Percentiles rank a stretch among this genome's conserved stretches.
phyloP scores from a whole-genome alignment of 108 stramenopile species.

The Pelagomonas calceolata region DNA sequence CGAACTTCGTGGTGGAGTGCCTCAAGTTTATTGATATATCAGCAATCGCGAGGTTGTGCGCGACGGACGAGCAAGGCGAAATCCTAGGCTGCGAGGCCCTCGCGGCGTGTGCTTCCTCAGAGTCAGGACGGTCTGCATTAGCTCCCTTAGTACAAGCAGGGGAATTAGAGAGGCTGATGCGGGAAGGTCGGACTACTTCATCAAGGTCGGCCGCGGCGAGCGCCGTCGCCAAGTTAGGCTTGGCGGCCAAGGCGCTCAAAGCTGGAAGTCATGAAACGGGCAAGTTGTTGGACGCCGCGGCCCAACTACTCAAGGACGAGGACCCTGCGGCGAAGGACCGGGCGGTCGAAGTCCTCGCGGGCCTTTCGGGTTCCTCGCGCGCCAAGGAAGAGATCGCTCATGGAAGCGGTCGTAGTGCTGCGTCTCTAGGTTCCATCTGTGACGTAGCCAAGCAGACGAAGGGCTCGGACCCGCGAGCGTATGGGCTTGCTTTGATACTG shows the following conservation, averaged over 20 bases:
- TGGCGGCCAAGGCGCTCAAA: neutral
- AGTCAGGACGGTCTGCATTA: neutral
- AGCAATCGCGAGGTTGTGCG: too few relatives aligned
- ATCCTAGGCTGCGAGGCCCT: neutral
- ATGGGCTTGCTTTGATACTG: slow-evolving; percentile 73
- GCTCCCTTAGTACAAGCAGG: neutral
- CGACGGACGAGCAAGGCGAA: neutral
- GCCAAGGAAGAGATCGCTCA: slow-evolving; percentile 77
- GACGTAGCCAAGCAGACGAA: slow-evolving; percentile 38
- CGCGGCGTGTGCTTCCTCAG: neutral
- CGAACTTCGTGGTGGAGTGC: neutral
- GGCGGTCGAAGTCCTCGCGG: slow-evolving; percentile 78
- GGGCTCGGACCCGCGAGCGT: slow-evolving; percentile 55
- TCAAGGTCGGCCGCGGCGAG: neutral
- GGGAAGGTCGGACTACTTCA: neutral
- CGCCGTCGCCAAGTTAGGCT: neutral
- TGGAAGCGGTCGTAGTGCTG: slow-evolving; percentile 49
- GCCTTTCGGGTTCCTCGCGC: slow-evolving; percentile 66
- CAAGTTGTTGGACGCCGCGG: neutral
- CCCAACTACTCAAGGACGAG: neutral
- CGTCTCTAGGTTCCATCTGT: slow-evolving; percentile 51
- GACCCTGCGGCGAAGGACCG: slow-evolving; percentile 36
- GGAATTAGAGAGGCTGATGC: neutral
- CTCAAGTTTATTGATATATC: too few relatives aligned
- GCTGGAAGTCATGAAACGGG: neutral